Evolutionary conservation across 352 stramenopile genomes (phyloP), one percentile per base, ranked within the genome.

Genomic region (Phytophthora sansomeana): DNA sequence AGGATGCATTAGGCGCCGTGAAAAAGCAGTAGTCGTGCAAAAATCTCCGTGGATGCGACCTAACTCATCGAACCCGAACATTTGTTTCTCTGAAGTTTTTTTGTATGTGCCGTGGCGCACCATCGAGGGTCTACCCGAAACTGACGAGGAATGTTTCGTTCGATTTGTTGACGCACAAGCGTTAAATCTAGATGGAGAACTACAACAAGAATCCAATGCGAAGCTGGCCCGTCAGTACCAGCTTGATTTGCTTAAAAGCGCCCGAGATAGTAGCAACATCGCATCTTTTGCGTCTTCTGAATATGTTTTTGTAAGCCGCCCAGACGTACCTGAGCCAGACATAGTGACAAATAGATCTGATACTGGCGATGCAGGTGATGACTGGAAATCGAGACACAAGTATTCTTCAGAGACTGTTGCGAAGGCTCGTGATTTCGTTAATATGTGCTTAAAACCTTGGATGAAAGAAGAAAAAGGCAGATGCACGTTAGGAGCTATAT

Each of bases 271-370:
- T n/a, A 28, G 41, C 9, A 52, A 13, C n/a, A 13, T 46, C 21
- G 17, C 29, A 11, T 32, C 53, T 2, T 32, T 52, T 26, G 28
- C 41, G 13, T 7, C n/a, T 4, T 61, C 53, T 13, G 17, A 52
- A 14, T 61, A 61, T 14, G 53, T 61, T 14, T 61, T 61, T 21
- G 28, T 61, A 36, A 52, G 26, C 28, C 50, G 50, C 36, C 26
- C 41, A 14, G 53, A 32, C 36, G 33, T 14, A 38, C 6, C 6
- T 16, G 10, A 38, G 33, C 10, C 33, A 38, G 8, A 38, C 2
- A 4, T 16, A 38, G 6, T 38, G 10, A 14, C 33, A 38, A 10
- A 14, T 38, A 10, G 38, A 11, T 4, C 4, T 16, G 24, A 11
- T 41, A 11, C 14, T 9, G 8, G 6, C 13, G 26, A 10, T 38